Evolutionary conservation across 495 filamentous ascomycete genomes (phyloP).

Genomic region (Penicillium lividum): DNA sequence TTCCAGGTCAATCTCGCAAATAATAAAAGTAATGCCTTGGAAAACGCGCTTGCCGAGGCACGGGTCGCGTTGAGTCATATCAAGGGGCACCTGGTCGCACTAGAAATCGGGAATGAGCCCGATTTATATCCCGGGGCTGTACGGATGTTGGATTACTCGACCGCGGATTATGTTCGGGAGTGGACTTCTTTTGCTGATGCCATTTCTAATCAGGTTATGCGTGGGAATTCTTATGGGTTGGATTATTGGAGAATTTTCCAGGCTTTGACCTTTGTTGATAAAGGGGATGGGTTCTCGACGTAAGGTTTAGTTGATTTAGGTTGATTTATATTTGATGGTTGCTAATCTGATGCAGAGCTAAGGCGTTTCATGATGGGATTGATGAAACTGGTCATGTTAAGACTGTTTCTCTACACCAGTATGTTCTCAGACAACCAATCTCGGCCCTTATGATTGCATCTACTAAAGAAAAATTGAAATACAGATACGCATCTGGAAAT

Average conservation of each 20-base stretch:
- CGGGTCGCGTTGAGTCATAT: constrained; percentile 17
- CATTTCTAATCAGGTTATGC: constrained; percentile 16
- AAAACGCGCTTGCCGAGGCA: constrained; percentile 19
- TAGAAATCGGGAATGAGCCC: constrained; percentile 23
- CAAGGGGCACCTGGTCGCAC: constrained; percentile 14
- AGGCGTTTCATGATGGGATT: constrained; percentile 17
- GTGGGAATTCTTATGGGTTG: constrained; percentile 16
- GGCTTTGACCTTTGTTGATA: constrained; percentile 21
- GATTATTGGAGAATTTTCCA: constrained; percentile 19
- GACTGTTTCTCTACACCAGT: constrained; percentile 20
- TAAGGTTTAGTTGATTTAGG: neutral
- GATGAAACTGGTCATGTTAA: constrained; percentile 18
- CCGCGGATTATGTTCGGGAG: constrained; percentile 17
- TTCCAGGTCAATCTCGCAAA: constrained; percentile 24
- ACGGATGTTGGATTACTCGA: constrained; percentile 8
- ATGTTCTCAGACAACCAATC: neutral
- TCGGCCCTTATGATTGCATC: neutral
- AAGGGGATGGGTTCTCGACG: constrained; percentile 8
- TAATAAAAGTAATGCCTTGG: constrained; percentile 16
- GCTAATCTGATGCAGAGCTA: constrained; percentile 1
- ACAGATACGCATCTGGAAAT: constrained; percentile 19
- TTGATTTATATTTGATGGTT: neutral
- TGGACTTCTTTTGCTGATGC: constrained; percentile 21
- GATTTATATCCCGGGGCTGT: constrained; percentile 20
- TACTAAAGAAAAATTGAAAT: neutral